phyloP scores from a whole-genome alignment of 331 rosid genomes.

The Malus hybrid region DNA sequence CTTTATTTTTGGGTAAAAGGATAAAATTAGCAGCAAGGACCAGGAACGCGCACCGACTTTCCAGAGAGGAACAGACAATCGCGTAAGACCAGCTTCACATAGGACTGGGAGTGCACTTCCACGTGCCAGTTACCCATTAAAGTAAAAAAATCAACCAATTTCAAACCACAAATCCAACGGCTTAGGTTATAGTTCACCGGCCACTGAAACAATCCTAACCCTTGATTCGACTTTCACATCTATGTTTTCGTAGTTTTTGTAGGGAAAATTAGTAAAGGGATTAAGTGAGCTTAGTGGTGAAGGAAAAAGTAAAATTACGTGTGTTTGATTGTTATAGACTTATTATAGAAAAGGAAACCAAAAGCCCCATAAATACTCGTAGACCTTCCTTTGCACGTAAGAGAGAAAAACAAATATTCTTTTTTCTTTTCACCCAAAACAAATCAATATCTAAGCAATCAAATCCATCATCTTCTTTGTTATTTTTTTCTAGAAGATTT shows the following conservation, averaged over 20 bases:
- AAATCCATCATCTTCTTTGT: not conserved
- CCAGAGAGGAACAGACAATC: not conserved
- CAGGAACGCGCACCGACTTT: not conserved
- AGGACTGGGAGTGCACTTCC: not conserved
- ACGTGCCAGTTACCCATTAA: not conserved
- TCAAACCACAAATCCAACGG: not conserved
- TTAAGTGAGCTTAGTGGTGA: not conserved
- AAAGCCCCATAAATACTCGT: not conserved
- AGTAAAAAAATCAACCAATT: not conserved
- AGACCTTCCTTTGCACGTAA: not conserved
- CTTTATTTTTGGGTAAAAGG: conserved; percentile 1
- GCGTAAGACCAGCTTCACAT: not conserved
- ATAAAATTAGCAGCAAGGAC: not conserved
- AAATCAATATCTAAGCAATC: not conserved
- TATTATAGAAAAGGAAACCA: conserved; percentile 1
- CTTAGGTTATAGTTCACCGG: not conserved
- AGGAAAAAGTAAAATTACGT: not conserved
- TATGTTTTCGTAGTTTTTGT: not conserved
- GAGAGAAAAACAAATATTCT: not conserved
- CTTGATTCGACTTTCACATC: not conserved
- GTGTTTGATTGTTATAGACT: not conserved
- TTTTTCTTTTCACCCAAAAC: not conserved
- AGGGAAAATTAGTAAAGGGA: not conserved
- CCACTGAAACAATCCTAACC: not conserved
- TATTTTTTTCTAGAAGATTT: not conserved